Base-by-base conservation (phyloP, 164 flowering plant genomes). In the Nymphaea thermarum region DNA sequence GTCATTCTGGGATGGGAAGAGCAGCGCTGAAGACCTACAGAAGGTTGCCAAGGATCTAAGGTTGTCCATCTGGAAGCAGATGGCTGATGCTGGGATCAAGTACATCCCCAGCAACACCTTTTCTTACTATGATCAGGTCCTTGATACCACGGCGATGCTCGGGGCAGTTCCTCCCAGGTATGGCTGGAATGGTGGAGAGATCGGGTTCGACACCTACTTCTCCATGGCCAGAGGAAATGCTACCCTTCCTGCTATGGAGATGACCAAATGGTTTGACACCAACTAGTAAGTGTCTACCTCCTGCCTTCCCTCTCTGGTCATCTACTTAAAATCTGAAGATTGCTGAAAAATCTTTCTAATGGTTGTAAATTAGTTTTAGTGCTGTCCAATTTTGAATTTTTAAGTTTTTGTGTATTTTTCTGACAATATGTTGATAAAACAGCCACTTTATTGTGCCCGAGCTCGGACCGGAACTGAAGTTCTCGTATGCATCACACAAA, bases 231-330 rank as follows among this genome's bases (percentile, higher is more conserved):
- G 96, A 70, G 96, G 96, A 17, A 89, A 89, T 75, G 89, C 93
- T 62, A 75, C 93, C 67, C 87, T 85, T 3, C 93, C 96, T 63
- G 93, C 96, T 67, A 89, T 89, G 96, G 96, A 89, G 71, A 89
- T 89, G 96, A 89, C 96, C 83, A 89, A 89, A 83, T 89, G 96
- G 96, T 89, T 89, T 63, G 96, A 89, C 83, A 89, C 96, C 79
- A 89, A 89, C 86, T 89, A 89, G 96, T 89, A 85, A 87, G 96
- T 83, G n/a, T 10, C 55, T 44, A 41, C 3, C 15, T 41, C 57
- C 53, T 3, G 43, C 43, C 45, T 43, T n/a, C 4, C 42, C 7
- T 53, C 12, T 43, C 4, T 17, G 64, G 12, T 0, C 44, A 25
- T 42, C 53, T 3, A 8, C 3, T 8, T 11, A 51, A 18, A 3